A percentile compares a stretch with the other conserved stretches of the same genome.
Evolutionary conservation across 2,329 filamentous ascomycete genomes (phyloP).

Genomic region (Lachnellula willkommii): DNA sequence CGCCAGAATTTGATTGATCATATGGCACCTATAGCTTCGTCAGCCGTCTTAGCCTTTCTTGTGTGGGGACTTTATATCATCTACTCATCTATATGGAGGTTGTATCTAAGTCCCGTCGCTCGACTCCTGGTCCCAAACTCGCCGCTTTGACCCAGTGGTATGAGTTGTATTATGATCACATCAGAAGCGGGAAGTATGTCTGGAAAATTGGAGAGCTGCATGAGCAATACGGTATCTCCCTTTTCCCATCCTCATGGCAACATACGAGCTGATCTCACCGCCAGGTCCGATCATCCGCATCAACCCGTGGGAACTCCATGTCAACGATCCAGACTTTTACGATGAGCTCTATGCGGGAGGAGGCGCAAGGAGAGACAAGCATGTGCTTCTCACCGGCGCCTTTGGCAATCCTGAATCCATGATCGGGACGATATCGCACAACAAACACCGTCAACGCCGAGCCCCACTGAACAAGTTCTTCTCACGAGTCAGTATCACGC

Average conservation of each 20-base stretch:
- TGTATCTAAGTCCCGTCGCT: constrained; percentile 26
- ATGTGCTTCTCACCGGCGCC: constrained; percentile 1
- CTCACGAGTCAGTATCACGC: constrained; percentile 13
- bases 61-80: background rate
- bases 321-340: constrained; percentile 24
- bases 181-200: constrained; percentile 37
- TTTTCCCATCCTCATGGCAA: constrained; percentile 24
- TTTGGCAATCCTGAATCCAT: constrained; percentile 6
- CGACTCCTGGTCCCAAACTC: constrained; percentile 24
- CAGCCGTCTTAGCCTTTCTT: no score
- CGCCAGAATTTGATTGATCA: no score
- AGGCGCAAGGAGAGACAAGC: constrained; percentile 2
- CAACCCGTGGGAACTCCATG: constrained; percentile 27
- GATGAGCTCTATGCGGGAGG: constrained; percentile 21
- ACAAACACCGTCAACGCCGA: constrained; percentile 17
- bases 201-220: constrained; percentile 40
- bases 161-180: constrained; percentile 36
- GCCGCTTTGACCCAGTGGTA: constrained; percentile 12
- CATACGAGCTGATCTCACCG: constrained; percentile 32
- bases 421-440: constrained; percentile 15
- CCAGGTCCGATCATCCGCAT: constrained; percentile 26
- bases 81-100: constrained; percentile 3
- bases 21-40: background rate
- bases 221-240: constrained; percentile 35
- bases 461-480: constrained; percentile 20